These are phyloP conservation scores for Pleodorina starrii DNA, from an alignment of 139 green algal genomes.

Conservation along the genomic window DNA sequence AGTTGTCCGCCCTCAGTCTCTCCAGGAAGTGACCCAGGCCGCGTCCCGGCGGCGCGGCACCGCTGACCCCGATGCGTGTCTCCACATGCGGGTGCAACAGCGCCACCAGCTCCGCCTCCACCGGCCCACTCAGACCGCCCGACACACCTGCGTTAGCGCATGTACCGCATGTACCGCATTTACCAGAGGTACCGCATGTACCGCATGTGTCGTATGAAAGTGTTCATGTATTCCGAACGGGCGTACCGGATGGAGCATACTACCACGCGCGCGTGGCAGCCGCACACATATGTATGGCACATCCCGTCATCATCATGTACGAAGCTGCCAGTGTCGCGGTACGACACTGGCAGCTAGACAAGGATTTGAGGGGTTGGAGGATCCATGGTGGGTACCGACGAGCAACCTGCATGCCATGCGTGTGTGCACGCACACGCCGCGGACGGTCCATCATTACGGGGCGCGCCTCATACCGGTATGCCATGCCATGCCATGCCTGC, in stretches of 20 bases:
- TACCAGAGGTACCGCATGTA: not conserved
- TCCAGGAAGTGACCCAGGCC: not conserved
- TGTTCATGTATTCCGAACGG: too few relatives aligned
- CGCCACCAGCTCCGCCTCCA: not conserved
- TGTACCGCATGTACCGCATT: not conserved
- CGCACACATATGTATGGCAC: not conserved
- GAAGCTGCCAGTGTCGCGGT: not conserved
- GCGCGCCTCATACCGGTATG: too few relatives aligned
- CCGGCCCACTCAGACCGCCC: not conserved
- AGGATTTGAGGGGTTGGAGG: too few relatives aligned
- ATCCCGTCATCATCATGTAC: not conserved
- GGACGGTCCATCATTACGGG: too few relatives aligned
- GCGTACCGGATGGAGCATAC: not conserved
- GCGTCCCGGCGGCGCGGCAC: not conserved
- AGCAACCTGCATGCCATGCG: too few relatives aligned
- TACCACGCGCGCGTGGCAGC: not conserved
- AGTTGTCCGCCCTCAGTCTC: not conserved
- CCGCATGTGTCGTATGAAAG: not conserved
- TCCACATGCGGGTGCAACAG: slow-evolving; percentile 4
- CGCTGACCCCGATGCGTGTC: not conserved
- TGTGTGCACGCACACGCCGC: too few relatives aligned
- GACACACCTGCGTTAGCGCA: not conserved
- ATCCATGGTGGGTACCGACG: too few relatives aligned
- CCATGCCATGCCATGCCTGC: too few relatives aligned
- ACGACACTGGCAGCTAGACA: too few relatives aligned